phyloP scores from a whole-genome alignment of 2,329 filamentous ascomycete genomes.

The Colletotrichum viniferum region DNA sequence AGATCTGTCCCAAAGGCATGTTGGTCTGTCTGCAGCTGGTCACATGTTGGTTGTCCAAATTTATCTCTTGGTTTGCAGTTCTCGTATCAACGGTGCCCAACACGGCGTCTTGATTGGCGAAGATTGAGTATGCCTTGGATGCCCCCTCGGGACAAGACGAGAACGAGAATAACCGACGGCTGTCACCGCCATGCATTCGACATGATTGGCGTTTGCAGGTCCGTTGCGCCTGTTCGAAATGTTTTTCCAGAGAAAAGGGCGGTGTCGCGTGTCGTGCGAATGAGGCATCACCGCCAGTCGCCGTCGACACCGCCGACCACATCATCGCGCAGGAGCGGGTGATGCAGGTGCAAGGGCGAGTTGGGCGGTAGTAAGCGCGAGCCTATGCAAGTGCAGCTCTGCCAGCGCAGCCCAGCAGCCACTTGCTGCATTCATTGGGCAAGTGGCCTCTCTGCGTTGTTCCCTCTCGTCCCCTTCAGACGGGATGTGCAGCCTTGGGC shows the following conservation, averaged over 20 bases:
- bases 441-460: not conserved
- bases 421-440: not conserved
- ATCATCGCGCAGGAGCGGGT: slow-evolving; percentile 9
- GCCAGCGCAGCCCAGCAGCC: not conserved
- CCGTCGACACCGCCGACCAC: not conserved
- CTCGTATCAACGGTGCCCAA: not conserved
- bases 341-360: not conserved
- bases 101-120: not conserved
- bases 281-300: slow-evolving; percentile 6
- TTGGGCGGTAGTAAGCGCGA: not conserved
- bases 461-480: not conserved
- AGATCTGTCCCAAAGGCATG: not conserved
- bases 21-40: not conserved
- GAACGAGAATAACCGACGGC: not conserved
- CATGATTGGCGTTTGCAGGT: not conserved
- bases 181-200: not conserved
- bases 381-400: not conserved
- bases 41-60: not conserved
- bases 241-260: not conserved
- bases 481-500: not conserved
- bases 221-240: not conserved
- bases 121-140: not conserved
- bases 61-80: not conserved
- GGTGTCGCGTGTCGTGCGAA: not conserved
- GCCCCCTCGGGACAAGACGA: not conserved